These are phyloP conservation scores for Fusarium keratoplasticum DNA, from an alignment of 2,329 filamentous ascomycete genomes.

Conservation along the genomic window DNA sequence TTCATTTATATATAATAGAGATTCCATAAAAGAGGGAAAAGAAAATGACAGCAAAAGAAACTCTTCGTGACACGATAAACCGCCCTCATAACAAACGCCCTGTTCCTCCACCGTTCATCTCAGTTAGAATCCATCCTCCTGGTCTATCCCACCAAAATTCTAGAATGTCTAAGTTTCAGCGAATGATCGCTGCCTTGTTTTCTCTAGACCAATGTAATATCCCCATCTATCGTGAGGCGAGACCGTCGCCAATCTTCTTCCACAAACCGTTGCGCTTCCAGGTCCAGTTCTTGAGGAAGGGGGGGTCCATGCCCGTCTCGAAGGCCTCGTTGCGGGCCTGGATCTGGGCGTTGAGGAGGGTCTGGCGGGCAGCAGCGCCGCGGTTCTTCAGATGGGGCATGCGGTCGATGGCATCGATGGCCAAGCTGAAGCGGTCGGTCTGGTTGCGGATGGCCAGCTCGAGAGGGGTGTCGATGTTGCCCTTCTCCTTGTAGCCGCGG, in stretches of 20 bases:
- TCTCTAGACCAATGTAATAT: conserved; percentile 6
- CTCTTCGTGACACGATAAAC: conserved; percentile 26
- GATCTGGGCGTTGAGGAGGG: conserved; percentile 73
- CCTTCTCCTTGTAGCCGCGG: conserved; percentile 85
- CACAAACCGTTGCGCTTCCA: conserved; percentile 66
- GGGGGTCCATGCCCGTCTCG: conserved; percentile 77
- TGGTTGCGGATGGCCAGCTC: conserved; percentile 83
- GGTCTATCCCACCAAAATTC: conserved; percentile 26
- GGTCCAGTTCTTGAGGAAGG: conserved; percentile 72
- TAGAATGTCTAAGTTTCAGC: conserved; percentile 17
- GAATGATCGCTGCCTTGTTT: neutral
- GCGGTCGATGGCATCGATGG: conserved; percentile 80
- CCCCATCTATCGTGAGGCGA: conserved; percentile 39
- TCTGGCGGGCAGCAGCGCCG: conserved; percentile 71
- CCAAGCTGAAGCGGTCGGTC: conserved; percentile 81
- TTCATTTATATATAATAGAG: conserved; percentile 25
- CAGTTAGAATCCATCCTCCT: neutral
- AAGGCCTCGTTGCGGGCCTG: conserved; percentile 72
- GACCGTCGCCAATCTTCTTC: conserved; percentile 46
- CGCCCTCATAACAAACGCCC: conserved; percentile 36
- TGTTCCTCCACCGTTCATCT: conserved; percentile 17
- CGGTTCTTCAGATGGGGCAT: conserved; percentile 72
- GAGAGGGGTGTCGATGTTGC: conserved; percentile 84
- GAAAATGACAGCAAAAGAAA: conserved; percentile 23
- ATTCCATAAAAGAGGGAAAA: conserved; percentile 27